These are phyloP conservation scores for Cladophialophora exuberans DNA, from an alignment of 2,329 filamentous ascomycete genomes.

Conservation along the genomic window DNA sequence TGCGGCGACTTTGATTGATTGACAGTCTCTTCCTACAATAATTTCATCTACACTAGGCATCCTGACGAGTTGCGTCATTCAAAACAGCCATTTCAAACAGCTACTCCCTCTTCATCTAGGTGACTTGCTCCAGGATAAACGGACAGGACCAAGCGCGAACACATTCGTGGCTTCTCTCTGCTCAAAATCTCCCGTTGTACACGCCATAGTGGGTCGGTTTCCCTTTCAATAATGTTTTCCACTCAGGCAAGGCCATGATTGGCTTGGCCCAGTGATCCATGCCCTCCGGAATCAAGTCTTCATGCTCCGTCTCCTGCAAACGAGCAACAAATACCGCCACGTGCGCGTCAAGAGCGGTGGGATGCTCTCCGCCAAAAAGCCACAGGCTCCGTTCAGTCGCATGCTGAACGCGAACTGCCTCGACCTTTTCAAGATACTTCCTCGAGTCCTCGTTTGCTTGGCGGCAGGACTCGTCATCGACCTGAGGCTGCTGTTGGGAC, in stretches of 20 bases:
- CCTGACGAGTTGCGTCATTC: not conserved
- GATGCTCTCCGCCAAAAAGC: not conserved
- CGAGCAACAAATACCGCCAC: not conserved
- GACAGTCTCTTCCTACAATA: not conserved
- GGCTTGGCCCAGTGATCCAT: not conserved
- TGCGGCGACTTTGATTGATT: not conserved
- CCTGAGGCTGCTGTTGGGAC: slow-evolving; percentile 1
- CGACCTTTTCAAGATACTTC: not conserved
- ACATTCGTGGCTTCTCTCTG: not conserved
- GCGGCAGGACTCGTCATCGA: not conserved
- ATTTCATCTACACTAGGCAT: not conserved
- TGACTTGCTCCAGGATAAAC: not conserved
- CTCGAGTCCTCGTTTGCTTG: not conserved
- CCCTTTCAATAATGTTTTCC: not conserved
- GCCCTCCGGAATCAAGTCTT: not conserved
- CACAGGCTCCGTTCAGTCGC: not conserved
- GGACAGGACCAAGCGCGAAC: not conserved
- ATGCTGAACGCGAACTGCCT: not conserved
- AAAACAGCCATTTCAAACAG: not conserved
- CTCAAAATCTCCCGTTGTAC: not conserved
- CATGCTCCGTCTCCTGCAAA: slow-evolving; percentile 1
- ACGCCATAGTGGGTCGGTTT: not conserved
- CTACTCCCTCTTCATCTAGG: not conserved
- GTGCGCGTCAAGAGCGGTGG: not conserved
- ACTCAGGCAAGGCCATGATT: not conserved